Conservation (phyloP, 345 rosid species). For the Erysimum cheiranthoides region DNA sequence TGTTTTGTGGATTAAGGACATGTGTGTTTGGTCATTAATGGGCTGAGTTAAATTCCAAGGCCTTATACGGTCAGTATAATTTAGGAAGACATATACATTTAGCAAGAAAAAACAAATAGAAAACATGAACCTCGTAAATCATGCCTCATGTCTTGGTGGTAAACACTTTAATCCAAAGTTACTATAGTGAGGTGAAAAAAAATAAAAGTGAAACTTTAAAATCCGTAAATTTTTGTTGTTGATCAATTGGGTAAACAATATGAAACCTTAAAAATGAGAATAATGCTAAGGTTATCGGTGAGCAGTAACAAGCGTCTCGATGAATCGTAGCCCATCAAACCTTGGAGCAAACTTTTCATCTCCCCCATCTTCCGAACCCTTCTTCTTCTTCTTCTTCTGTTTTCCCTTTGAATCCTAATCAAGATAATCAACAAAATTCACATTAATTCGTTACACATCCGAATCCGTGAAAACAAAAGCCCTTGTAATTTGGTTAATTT, state of each 20-base stretch:
- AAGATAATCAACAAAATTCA: not conserved
- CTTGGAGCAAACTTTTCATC: slow-evolving; percentile 71
- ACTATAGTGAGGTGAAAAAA: not conserved
- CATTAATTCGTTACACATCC: not conserved
- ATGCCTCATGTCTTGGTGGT: slow-evolving; percentile 14
- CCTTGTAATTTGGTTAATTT: not conserved
- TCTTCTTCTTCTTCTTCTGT: slow-evolving; percentile 49
- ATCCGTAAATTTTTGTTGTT: slow-evolving; percentile 16
- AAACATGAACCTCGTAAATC: slow-evolving; percentile 20
- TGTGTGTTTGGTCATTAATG: slow-evolving; percentile 19
- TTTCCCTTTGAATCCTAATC: slow-evolving; percentile 48
- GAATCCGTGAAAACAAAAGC: not conserved
- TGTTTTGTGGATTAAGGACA: slow-evolving; percentile 10
- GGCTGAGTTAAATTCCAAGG: slow-evolving; percentile 17
- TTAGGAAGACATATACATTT: not conserved
- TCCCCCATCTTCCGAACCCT: slow-evolving; percentile 46
- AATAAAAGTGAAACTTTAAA: not conserved
- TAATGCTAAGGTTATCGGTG: slow-evolving; percentile 58
- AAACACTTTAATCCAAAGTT: slow-evolving; percentile 19
- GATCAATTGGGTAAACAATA: slow-evolving; percentile 21
- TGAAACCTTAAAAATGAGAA: not conserved
- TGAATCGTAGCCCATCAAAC: slow-evolving; percentile 85
- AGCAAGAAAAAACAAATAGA: not conserved
- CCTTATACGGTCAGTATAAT: not conserved
- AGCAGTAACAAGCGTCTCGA: slow-evolving; percentile 90